Evolutionary conservation across 805 yeast genomes (phyloP), one percentile per base, ranked within the genome.

Genomic region (Sungouiozyma intestinalis): DNA sequence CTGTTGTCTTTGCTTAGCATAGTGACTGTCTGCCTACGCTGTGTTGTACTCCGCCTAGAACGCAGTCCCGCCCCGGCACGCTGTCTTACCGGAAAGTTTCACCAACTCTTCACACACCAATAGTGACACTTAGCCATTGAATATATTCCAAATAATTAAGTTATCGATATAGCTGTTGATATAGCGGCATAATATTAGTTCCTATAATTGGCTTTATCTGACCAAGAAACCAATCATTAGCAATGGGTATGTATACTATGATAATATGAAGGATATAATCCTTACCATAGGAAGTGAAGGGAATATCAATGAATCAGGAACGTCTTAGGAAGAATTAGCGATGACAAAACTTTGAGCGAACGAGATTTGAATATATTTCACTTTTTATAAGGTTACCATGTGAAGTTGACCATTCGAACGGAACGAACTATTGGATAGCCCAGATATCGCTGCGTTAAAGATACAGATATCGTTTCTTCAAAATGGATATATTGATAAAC

Each of bases 211-310:
- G 6, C 9, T 14, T 35, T 42, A 45, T 48, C 53, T 52, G 53
- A 55, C 60, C 62, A 55, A 44, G 45, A 48, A 47, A 55, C 54
- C 62, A 56, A 54, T 52, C 29, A 24, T 24, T 53, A 54, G 52
- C 58, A 60, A 60, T 60, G 65, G 65, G 65, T 59, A 59, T 59
- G 64, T 59, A 35, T 34, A 35, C 24, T 18, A 16, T 32, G 19
- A 7, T 19, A 15, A 27, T 33, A 16, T 37, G 36, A 41, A 34
- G 21, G 33, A 42, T 42, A 38, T 40, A 42, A 42, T 42, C 38
- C 38, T 41, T 29, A 24, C 6, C 11, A 24, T 24, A 11, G 11
- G 9, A 11, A 24, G 29, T 6, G 11, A 24, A 24, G 29, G 29
- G 11, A 24, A 11, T 7, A 24, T 24, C 29, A 24, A 7, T 24